Percentiles rank a stretch among this genome's conserved stretches.
phyloP scores from a whole-genome alignment of 495 filamentous ascomycete genomes.

The Penicillium lividum region DNA sequence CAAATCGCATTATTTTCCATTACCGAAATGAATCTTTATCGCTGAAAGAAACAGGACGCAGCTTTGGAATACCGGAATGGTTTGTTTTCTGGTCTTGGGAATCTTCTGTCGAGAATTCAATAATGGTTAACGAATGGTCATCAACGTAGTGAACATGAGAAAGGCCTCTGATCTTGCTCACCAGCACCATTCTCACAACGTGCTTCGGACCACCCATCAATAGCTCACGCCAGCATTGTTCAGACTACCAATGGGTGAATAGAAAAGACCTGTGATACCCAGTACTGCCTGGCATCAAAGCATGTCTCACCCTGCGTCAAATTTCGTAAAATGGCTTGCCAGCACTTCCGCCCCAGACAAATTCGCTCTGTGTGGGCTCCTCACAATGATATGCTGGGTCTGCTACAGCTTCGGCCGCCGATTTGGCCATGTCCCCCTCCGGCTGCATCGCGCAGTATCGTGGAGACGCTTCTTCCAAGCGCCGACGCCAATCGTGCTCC shows the following conservation, averaged over 20 bases:
- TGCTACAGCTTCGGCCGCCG: not conserved
- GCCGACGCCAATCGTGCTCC: not conserved
- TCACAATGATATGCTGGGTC: not conserved
- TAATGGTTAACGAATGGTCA: not conserved
- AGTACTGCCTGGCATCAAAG: not conserved
- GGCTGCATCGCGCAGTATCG: not conserved
- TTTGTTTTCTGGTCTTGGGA: not conserved
- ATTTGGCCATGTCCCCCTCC: not conserved
- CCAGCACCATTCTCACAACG: not conserved
- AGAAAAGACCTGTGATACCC: not conserved
- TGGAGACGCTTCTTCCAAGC: not conserved
- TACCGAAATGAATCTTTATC: not conserved
- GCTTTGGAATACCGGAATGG: not conserved
- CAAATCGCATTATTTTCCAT: not conserved
- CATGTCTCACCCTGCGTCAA: not conserved
- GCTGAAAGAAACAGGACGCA: not conserved
- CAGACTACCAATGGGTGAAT: too few relatives aligned
- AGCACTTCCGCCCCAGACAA: not conserved
- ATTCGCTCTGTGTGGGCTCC: not conserved
- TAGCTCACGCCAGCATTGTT: too few relatives aligned
- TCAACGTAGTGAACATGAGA: not conserved
- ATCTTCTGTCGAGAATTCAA: not conserved
- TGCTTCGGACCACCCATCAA: not conserved
- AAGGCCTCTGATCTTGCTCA: not conserved
- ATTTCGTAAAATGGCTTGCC: not conserved